Evolutionary conservation across 805 yeast genomes (phyloP), one percentile per base, ranked within the genome.

Genomic region (Candida adriatica): DNA sequence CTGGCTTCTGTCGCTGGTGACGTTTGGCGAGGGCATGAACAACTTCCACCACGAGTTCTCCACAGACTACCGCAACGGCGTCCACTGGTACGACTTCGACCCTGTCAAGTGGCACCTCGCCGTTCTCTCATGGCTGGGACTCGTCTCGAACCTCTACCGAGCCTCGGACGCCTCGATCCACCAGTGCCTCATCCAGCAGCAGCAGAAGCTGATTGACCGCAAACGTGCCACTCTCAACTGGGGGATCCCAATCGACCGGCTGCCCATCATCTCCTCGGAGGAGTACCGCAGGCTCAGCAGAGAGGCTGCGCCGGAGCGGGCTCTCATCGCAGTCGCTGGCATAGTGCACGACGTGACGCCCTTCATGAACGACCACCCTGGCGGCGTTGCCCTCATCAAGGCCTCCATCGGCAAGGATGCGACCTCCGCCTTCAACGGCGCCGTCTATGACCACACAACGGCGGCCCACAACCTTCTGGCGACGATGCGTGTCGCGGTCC

Each of bases 1-100:
- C 51, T 74, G 35, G 77, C 13, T 54, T 73, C 29, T 69, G 77
- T 16, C 76, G 77, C 15, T 51, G 75, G 11, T 84, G 11, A 80
- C 95, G 0, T 76, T 81, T 51, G 97, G 97, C 9, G 96, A 88
- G 59, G 90, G 94, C 5, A 76, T 76, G 58, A 94, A 86, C 57
- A 88, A 87, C 60, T 90, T 82, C 62, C 97, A 88, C 61, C 96
- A 90, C 61, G 95, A 86, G 60, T 88, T 88, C 58, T 95, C 96
- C 6, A 77, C 81, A 42, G 96, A 88, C 58, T 87, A 80, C 60
- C 68, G 96, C 39, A 77, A 77, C 43, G 84, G 87, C 6, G 61
- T 73, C 34, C 71, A 75, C 40, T 68, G 78, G 71, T 77, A 75
- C 57, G 79, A 80, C 28, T 80, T 75, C 56, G 97, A 88, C 56